phyloP scores from a whole-genome alignment of 352 stramenopile species.

The Pythium brachiatum region DNA sequence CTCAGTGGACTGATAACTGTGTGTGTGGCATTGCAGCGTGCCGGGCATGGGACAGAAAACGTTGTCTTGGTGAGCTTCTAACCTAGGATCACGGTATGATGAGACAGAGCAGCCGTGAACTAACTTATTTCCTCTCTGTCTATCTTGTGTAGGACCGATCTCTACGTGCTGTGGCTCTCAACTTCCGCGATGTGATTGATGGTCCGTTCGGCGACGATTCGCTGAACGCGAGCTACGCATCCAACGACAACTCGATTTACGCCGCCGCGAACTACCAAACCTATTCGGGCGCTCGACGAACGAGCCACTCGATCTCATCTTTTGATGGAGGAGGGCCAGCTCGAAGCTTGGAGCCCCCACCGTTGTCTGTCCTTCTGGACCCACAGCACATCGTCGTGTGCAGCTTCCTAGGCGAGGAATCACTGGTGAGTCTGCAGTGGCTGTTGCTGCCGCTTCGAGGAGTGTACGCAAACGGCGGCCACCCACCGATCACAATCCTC shows the following conservation, averaged over 20 bases:
- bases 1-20: not conserved
- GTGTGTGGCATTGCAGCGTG: conserved; percentile 23
- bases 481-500: conserved; percentile 79
- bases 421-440: conserved; percentile 73
- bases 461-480: conserved; percentile 35
- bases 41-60: conserved; percentile 33
- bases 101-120: not conserved
- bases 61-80: conserved; percentile 41
- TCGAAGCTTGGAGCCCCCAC: conserved; percentile 43
- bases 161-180: conserved; percentile 55
- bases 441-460: conserved; percentile 66
- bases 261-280: conserved; percentile 14
- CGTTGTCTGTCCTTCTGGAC: conserved; percentile 59
- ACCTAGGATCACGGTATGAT: too few relatives aligned
- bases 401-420: conserved; percentile 81
- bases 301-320: conserved; percentile 28
- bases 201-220: conserved; percentile 5
- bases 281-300: conserved; percentile 19
- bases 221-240: conserved; percentile 4
- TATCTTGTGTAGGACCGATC: conserved; percentile 43
- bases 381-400: conserved; percentile 77
- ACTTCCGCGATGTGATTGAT: conserved; percentile 12
- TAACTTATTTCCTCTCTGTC: not conserved
- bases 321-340: conserved; percentile 8
- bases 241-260: conserved; percentile 33